Percentiles rank a stretch among this genome's conserved stretches.
Evolutionary conservation across 129 eudicot genomes (phyloP).

Genomic region (Arctium lappa): DNA sequence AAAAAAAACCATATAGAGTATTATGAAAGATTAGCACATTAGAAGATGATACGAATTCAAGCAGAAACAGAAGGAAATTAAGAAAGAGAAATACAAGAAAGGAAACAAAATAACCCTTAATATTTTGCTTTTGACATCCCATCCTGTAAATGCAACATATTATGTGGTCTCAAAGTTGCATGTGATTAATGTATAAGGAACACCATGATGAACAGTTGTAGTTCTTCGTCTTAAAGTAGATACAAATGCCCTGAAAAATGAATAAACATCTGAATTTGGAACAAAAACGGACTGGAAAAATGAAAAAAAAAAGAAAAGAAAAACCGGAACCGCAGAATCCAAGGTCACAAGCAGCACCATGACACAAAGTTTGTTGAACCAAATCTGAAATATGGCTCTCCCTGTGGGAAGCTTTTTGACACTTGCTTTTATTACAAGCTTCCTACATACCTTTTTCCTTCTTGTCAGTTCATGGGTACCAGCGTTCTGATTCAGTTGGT

Average conservation of each 20-base stretch:
- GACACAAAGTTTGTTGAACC: no score
- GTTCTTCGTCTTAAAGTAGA: background rate
- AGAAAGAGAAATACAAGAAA: background rate
- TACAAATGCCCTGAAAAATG: background rate
- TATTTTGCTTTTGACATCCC: background rate
- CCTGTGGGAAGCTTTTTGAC: no score
- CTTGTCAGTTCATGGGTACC: no score
- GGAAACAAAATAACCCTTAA: background rate
- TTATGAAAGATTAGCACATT: background rate
- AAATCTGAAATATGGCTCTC: no score
- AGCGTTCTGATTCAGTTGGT: no score
- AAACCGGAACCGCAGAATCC: no score
- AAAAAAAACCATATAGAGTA: background rate
- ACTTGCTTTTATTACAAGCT: no score
- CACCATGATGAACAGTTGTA: background rate
- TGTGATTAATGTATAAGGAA: background rate
- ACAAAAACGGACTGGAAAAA: background rate
- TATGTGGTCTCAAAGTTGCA: conserved; percentile 9
- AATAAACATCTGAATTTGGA: background rate
- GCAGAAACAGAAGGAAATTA: background rate
- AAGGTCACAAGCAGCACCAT: no score
- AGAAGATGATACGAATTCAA: background rate
- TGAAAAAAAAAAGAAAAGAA: no score
- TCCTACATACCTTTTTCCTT: no score
- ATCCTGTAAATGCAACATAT: background rate